A percentile compares a stretch with the other conserved stretches of the same genome.
Conservation (phyloP, 176 grass and related monocot species). For the Poa pratensis region DNA sequence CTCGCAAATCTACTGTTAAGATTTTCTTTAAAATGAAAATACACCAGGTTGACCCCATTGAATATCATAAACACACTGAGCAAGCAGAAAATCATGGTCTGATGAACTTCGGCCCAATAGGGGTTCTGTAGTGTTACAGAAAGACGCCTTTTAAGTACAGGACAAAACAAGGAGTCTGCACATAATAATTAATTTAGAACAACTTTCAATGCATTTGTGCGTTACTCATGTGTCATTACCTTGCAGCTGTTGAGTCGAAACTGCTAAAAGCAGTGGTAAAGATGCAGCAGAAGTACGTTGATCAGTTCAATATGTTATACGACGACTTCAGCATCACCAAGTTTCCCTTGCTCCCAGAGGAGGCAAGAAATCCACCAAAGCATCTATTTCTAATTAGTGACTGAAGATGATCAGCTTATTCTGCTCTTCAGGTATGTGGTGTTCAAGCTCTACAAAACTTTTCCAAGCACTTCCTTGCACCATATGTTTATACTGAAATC, state of each 20-base stretch:
- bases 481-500: slow-evolving; percentile 75
- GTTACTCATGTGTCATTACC: slow-evolving; percentile 15
- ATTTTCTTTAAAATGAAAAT: slow-evolving; percentile 21
- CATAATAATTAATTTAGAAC: not conserved
- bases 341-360: slow-evolving; percentile 92
- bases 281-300: slow-evolving; percentile 97
- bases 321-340: slow-evolving; percentile 98
- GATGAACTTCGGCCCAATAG: slow-evolving; percentile 18
- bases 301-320: slow-evolving; percentile 95
- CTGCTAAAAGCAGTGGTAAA: slow-evolving; percentile 80
- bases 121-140: slow-evolving; percentile 11
- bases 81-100: slow-evolving; percentile 15
- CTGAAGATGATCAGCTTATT: not conserved
- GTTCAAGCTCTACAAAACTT: slow-evolving; percentile 83
- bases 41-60: not conserved
- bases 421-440: slow-evolving; percentile 77
- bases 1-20: not conserved
- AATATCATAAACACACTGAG: not conserved
- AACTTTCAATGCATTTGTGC: not conserved
- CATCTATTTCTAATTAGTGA: not conserved
- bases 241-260: slow-evolving; percentile 89
- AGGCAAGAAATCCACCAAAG: slow-evolving; percentile 52
- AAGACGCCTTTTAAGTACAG: not conserved
- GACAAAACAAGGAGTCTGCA: not conserved
- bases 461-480: slow-evolving; percentile 73